These are phyloP conservation scores for Blastocystis sp. DNA, from an alignment of 352 stramenopile species.

Conservation along the genomic window DNA sequence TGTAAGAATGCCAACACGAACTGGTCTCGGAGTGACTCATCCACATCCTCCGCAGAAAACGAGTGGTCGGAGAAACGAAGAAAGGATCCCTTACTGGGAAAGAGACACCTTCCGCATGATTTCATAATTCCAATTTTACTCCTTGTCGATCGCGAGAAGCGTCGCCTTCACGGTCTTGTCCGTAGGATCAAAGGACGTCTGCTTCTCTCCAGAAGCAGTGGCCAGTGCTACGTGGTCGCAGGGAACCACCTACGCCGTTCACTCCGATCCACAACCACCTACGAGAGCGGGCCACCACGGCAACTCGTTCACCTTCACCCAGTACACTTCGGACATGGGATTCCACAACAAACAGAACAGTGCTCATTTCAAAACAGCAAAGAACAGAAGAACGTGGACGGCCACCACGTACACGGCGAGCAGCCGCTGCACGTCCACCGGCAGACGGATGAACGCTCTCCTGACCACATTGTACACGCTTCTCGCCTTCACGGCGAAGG, in stretches of 20 bases:
- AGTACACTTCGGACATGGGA: constrained; percentile 13
- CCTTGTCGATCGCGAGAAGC: constrained; percentile 5
- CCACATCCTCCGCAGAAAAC: constrained; percentile 12
- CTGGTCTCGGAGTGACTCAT: background rate
- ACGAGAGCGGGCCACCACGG: constrained; percentile 51
- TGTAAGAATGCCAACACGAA: background rate
- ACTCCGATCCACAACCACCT: background rate
- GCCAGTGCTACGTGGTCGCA: background rate
- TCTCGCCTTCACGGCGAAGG: constrained; percentile 4
- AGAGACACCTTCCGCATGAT: background rate
- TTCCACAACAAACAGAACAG: background rate
- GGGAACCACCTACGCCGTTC: background rate
- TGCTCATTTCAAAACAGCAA: constrained; percentile 46
- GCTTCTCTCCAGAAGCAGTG: background rate
- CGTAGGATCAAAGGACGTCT: background rate
- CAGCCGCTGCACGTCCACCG: constrained; percentile 26
- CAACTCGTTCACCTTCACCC: constrained; percentile 25
- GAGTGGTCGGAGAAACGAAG: constrained; percentile 16
- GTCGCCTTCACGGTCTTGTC: constrained; percentile 2
- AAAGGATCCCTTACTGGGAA: constrained; percentile 16
- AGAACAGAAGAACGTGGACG: constrained; percentile 47
- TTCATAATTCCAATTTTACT: background rate
- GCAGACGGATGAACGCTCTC: constrained; percentile 21
- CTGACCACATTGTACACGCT: constrained; percentile 38
- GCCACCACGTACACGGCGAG: constrained; percentile 18